Evolutionary conservation across 257 asterid species (phyloP), one percentile per base, ranked within the genome.

Genomic region (Capsicum baccatum): DNA sequence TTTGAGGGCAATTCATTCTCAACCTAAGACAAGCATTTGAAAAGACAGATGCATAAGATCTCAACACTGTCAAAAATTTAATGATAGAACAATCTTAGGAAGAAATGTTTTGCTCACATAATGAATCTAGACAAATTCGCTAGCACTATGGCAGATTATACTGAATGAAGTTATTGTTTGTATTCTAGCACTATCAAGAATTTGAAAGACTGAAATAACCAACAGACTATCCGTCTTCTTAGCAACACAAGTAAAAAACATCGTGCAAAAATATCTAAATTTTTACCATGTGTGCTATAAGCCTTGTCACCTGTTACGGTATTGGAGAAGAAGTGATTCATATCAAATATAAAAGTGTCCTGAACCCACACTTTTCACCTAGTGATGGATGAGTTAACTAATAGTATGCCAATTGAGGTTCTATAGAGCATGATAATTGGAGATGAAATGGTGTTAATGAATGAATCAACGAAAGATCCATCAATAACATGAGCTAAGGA

Each of bases 1-100:
- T 97, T 97, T 89, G 91, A 97, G 33, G 99, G 99, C 89, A 97
- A 88, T 84, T 97, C 68, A 90, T 95, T 89, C 88, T 97, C 99
- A 79, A 97, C 99, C 99, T 97, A 84, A 80, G 55, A 86, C 90
- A 78, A 86, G 71, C 84, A 90, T 86, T 85, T 80, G 58, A 52
- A 79, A 81, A 85, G 62, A 42, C n/a, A 85, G 69, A 47, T 47
- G 37, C 59, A 86, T 82, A 56, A 82, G 81, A 66, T 71, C 60
- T 83, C 42, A 54, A 78, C 66, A 78, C 33, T 4, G 50, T 15
- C 10, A 54, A 54, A 33, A 78, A 15, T 54, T 26, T 26, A 54
- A 76, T 26, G 81, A 21, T 14, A 4, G 47, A 76, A 14, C 63
- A 76, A 26, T 76, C 48, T 26, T 21, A 54, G 48, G 47, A 21